These are phyloP conservation scores for Schwanniomyces polymorphus DNA, from an alignment of 805 yeast species.

Conservation along the genomic window DNA sequence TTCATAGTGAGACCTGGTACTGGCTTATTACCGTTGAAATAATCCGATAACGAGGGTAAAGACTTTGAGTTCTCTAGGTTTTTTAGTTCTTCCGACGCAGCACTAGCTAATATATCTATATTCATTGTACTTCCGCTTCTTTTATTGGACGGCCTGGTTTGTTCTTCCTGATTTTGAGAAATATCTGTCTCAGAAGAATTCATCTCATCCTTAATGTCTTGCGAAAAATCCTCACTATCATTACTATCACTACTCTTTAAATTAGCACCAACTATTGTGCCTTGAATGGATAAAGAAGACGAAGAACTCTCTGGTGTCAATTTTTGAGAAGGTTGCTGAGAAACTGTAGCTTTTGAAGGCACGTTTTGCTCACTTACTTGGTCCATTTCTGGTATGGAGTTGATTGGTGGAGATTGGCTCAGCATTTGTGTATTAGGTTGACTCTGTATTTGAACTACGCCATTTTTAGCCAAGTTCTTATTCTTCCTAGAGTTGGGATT, in stretches of 20 bases:
- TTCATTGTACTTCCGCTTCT: conserved; percentile 22
- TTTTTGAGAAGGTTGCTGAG: background rate
- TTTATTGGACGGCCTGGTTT: background rate
- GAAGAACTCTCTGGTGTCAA: background rate
- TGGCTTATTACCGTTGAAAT: conserved; percentile 26
- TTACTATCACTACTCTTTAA: background rate
- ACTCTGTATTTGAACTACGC: background rate
- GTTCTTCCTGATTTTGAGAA: background rate
- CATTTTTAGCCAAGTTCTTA: conserved; percentile 33
- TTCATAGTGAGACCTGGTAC: conserved; percentile 8
- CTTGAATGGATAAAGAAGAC: background rate
- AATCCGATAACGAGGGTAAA: conserved; percentile 52
- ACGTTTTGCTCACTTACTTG: background rate
- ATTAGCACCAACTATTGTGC: background rate
- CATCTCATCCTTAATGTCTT: background rate
- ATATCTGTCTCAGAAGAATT: background rate
- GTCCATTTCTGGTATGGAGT: background rate
- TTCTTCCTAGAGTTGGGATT: conserved; percentile 69
- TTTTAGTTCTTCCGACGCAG: conserved; percentile 55
- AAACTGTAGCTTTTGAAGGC: background rate
- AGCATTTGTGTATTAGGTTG: background rate
- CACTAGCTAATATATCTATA: conserved; percentile 53
- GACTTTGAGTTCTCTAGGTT: conserved; percentile 43
- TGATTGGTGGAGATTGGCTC: background rate
- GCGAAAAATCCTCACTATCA: background rate